Base-by-base conservation (phyloP, 306 rosid species). In the Albizia julibrissin region DNA sequence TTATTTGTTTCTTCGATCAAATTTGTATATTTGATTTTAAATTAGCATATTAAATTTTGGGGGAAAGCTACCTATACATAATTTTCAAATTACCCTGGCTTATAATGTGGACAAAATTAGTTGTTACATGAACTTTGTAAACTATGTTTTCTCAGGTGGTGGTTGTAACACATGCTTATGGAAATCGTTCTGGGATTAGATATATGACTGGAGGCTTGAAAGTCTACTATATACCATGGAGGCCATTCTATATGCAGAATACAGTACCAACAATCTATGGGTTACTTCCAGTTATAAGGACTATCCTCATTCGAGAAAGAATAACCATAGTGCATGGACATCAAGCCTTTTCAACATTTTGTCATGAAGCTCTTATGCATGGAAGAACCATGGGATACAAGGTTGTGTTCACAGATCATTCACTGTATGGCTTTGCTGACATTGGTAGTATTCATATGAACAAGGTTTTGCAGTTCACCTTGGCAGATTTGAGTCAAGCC, bases 401-500 rank as follows among this genome's bases (percentile, higher is more conserved):
- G 88, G 97, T 88, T 54, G 91, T 93, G 33, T 95, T 95, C 85
- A 95, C 97, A 31, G 98, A 93, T 85, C 99, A 95, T 86, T 95
- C 97, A 3, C 89, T 95, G 31, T 93, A 93, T 87, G 99, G 99
- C 81, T 95, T 93, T 85, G 82, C 95, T 80, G 98, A 93, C 79
- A 91, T 79, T 46, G 97, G 98, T 62, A 95, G 98, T 86, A 95
- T 95, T 84, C 99, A 95, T 82, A 95, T 95, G 99, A 95, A 95
- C 89, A 95, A 95, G 91, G 95, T 95, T 8, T 84, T 95, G 89
- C 99, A 91, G 87, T 95, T 95, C 81, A 93, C 97, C 78, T 81
- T 95, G 77, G 98, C 99, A 40, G 93, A 95, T 87, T 94, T 95
- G 59, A 95, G 87, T 85, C 97, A 90, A 88, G 97, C 97, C 76